phyloP scores from a whole-genome alignment of 768 basidiomycete species.

The Nidularia sp. region DNA sequence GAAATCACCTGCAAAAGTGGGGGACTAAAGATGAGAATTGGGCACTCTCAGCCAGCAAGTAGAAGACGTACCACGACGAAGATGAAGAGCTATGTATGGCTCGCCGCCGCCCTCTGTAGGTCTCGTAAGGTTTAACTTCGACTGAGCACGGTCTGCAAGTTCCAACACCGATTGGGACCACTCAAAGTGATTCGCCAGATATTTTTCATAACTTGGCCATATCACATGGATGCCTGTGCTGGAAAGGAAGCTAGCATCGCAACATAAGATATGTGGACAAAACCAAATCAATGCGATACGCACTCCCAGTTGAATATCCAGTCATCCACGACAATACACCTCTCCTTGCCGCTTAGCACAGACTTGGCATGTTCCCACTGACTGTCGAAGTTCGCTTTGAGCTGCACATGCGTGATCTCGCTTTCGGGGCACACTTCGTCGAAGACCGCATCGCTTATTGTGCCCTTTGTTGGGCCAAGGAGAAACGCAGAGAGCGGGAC shows the following conservation, averaged over 20 bases:
- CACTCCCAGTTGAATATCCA: conserved; percentile 41
- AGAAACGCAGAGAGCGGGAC: conserved; percentile 42
- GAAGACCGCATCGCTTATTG: conserved; percentile 29
- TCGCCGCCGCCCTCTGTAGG: conserved; percentile 20
- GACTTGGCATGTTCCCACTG: conserved; percentile 34
- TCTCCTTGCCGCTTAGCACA: conserved; percentile 25
- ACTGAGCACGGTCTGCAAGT: conserved; percentile 29
- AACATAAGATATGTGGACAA: background rate
- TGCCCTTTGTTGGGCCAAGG: conserved; percentile 29
- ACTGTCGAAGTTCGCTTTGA: conserved; percentile 16
- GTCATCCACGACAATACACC: conserved; percentile 39
- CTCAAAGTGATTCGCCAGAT: conserved; percentile 33
- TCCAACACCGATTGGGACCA: conserved; percentile 32
- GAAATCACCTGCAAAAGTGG: conserved; percentile 30
- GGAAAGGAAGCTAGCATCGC: conserved; percentile 31
- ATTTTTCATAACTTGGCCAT: conserved; percentile 36
- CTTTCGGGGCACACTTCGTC: conserved; percentile 34
- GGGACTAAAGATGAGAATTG: background rate
- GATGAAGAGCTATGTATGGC: conserved; percentile 42
- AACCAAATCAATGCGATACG: conserved; percentile 7
- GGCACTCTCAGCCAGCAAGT: background rate
- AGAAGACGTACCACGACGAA: conserved; percentile 32
- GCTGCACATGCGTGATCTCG: conserved; percentile 28
- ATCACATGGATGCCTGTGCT: conserved; percentile 28
- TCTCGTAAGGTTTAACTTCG: conserved; percentile 24